Conservation (phyloP, 2,329 filamentous ascomycete species). For the Clonostachys byssicola region DNA sequence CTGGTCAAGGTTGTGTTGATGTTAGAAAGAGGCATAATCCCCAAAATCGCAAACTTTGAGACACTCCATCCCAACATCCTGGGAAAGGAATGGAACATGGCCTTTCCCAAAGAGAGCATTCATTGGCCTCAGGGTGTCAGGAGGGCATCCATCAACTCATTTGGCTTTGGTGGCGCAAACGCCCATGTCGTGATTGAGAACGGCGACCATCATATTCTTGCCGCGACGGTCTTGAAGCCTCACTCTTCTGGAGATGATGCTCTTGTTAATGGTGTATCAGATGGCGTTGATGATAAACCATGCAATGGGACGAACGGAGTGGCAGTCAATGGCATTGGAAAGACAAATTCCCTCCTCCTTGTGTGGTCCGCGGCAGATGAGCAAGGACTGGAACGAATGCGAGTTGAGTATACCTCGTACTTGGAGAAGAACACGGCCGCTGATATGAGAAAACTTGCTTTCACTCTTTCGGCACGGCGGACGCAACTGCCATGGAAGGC, state of each 20-base stretch:
- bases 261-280: too few species aligned
- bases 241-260: too few species aligned
- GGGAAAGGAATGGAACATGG: conserved; percentile 22
- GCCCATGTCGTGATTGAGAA: conserved; percentile 10
- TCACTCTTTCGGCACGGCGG: conserved; percentile 6
- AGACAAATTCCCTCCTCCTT: neutral
- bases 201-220: conserved; percentile 1
- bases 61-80: conserved; percentile 4
- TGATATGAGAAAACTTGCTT: conserved; percentile 4
- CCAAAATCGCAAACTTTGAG: conserved; percentile 8
- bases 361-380: conserved; percentile 1
- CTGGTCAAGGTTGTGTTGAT: conserved; percentile 8
- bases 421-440: neutral
- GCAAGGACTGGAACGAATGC: neutral
- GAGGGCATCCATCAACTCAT: conserved; percentile 9
- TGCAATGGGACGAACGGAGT: too few species aligned
- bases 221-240: neutral
- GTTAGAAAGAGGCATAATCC: conserved; percentile 9
- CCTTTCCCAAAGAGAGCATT: neutral
- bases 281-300: too few species aligned
- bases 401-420: too few species aligned
- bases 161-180: conserved; percentile 13
- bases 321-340: neutral
- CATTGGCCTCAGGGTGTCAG: neutral
- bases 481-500: conserved; percentile 4